Conservation (phyloP, 306 rosid genomes). For the Purshia tridentata region DNA sequence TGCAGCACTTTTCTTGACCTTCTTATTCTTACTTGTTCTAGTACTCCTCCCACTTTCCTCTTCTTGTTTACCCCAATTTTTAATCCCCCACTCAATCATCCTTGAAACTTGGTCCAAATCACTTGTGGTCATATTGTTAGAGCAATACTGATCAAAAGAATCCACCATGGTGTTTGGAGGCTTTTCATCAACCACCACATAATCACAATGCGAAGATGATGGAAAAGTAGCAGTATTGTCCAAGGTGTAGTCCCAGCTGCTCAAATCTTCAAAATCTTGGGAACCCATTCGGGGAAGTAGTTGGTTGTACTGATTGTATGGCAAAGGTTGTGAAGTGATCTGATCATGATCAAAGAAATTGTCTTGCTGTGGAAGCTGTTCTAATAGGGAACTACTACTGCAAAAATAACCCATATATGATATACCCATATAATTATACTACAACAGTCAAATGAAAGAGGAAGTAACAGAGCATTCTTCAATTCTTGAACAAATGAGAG, state of each 20-base stretch:
- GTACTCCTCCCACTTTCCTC: not conserved
- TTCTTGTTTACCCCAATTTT: conserved; percentile 24
- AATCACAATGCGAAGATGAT: conserved; percentile 20
- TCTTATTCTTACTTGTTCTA: not conserved
- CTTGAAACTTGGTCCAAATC: conserved; percentile 7
- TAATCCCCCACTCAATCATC: conserved; percentile 24
- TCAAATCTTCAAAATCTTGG: conserved; percentile 34
- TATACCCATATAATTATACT: not conserved
- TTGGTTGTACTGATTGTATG: conserved; percentile 23
- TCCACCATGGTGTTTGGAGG: conserved; percentile 23
- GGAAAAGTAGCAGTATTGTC: conserved; percentile 13
- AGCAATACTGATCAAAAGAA: not conserved
- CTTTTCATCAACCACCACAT: conserved; percentile 26
- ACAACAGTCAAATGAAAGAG: not conserved
- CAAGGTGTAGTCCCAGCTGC: conserved; percentile 18
- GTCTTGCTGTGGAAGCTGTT: conserved; percentile 31
- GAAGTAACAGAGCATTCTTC: not conserved
- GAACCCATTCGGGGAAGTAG: conserved; percentile 31
- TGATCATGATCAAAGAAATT: conserved; percentile 10
- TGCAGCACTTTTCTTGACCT: not conserved
- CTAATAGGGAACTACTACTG: conserved; percentile 36
- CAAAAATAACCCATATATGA: not conserved
- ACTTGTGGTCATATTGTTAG: not conserved
- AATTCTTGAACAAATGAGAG: not conserved
- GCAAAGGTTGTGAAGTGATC: conserved; percentile 4